Base-by-base conservation (phyloP, 2,329 filamentous ascomycete species). In the Keithomyces neogunnii region DNA sequence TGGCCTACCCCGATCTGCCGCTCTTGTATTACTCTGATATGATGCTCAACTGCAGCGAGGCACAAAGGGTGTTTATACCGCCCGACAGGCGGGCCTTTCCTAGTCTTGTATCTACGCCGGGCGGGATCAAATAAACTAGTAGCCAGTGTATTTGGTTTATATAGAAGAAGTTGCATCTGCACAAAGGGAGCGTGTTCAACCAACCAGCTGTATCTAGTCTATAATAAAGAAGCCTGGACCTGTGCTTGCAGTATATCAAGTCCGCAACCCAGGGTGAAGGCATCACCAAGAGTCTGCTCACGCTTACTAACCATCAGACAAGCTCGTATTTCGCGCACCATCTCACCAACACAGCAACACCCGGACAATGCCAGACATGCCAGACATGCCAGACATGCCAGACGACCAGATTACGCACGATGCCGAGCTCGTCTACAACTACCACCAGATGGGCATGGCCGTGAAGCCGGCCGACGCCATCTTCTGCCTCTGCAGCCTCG, bases 401-500 rank as follows among this genome's bases (percentile, higher is more conserved):
- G 9, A 42, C 28, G 32, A 19, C 11, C 40, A 36, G 35, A 42
- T 53, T 19, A 49, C 58, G 29, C 50, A 45, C 3, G 70, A 74
- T 49, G 70, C 70, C 9, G 59, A 62, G 45, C 56, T 63, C 28
- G 56, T 75, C 32, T 75, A 73, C 60, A 63, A 71, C 51, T 75
- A 74, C 59, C 72, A 73, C 59, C 70, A 65, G 44, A 67, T 73
- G 59, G 55, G 58, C 53, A 67, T 70, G 62, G 48, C 64, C 9
- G 60, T 69, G 26, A 51, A 46, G 26, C 63, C 64, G 45, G 67
- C 68, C 48, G 67, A 70, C 51, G 70, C 71, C 49, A 63, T 75
- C 51, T 75, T 75, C 65, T 71, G 69, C 59, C 67, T 75, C 44
- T 74, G 73, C 62, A 73, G 70, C 56, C 71, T 74, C 53, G 72